Evolutionary conservation across 306 rosid species (phyloP), one percentile per base, ranked within the genome.

Genomic region (Trichosanthes truncata): DNA sequence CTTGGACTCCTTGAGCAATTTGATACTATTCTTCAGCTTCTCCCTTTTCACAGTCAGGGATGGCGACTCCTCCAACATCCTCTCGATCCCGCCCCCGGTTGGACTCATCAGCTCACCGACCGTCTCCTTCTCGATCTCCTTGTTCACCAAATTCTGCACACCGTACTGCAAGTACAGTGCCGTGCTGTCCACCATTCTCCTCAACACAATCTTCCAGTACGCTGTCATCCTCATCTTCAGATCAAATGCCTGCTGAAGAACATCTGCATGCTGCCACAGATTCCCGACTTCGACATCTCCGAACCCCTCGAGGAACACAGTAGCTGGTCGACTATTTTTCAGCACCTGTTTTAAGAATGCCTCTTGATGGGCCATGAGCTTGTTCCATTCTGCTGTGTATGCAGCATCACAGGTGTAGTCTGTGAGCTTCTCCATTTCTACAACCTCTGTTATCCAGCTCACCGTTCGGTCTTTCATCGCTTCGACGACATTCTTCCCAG

Each of bases 161-260:
- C 82, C 17, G 40, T 20, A 79, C 77, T 79, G 82, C 82, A 79
- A 25, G 43, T 79, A 53, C n/a, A 79, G 38, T 23, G 76, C 82
- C 6, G 82, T 49, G 67, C 82, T 65, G 38, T 79, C 82, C 12
- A 79, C 82, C 82, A 67, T 66, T 79, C 82, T 79, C 40, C 77
- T 79, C 66, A 79, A 52, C 1, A 66, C 77, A 33, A 79, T 79
- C 77, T 79, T 79, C 82, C 82, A 79, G 33, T 79, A 79, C 1
- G 82, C 82, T 0, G 60, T 52, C 77, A 79, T 79, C 60, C 82
- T 79, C 82, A 79, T 79, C 45, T 79, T 79, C 77, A 79, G 49
- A 46, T 79, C 82, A 13, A 65, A 79, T 6, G 82, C 82, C 72
- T 79, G 77, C 21, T 51, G 49, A 71, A 79, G 41, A 79, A 21